Conservation (phyloP, 148 eudicot genomes). For the Tetragonia tetragonoides region DNA sequence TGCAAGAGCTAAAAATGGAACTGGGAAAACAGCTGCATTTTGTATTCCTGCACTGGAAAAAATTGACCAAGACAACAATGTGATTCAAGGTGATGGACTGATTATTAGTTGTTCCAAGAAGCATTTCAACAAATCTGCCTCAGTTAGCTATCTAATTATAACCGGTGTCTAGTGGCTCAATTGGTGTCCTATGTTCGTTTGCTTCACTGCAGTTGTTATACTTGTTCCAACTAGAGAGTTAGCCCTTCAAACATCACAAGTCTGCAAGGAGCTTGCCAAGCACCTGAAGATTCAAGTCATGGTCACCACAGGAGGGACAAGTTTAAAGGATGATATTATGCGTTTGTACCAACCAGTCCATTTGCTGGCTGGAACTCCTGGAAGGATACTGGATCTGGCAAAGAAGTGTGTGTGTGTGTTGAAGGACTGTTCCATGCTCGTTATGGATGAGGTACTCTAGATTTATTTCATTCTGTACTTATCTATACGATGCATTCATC, state of each 20-base stretch:
- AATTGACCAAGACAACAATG: conserved; percentile 77
- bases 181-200: conserved; percentile 6
- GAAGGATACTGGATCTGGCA: conserved; percentile 85
- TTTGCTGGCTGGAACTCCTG: conserved; percentile 89
- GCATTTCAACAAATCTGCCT: conserved; percentile 9
- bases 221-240: conserved; percentile 91
- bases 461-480: background rate
- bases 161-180: conserved; percentile 21
- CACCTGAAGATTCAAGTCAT: conserved; percentile 77
- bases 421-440: conserved; percentile 73
- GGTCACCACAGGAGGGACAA: conserved; percentile 94
- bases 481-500: background rate
- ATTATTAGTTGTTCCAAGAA: conserved; percentile 19
- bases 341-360: conserved; percentile 93
- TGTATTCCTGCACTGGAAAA: conserved; percentile 86
- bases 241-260: conserved; percentile 95
- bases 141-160: conserved; percentile 10
- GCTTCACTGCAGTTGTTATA: conserved; percentile 63
- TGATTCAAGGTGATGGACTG: conserved; percentile 63
- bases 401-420: conserved; percentile 72
- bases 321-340: conserved; percentile 91
- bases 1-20: conserved; percentile 91
- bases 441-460: conserved; percentile 79
- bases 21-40: conserved; percentile 89
- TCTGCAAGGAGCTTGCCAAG: conserved; percentile 93